phyloP scores from a whole-genome alignment of 2,329 filamentous ascomycete species.

The Colletotrichum phormii region DNA sequence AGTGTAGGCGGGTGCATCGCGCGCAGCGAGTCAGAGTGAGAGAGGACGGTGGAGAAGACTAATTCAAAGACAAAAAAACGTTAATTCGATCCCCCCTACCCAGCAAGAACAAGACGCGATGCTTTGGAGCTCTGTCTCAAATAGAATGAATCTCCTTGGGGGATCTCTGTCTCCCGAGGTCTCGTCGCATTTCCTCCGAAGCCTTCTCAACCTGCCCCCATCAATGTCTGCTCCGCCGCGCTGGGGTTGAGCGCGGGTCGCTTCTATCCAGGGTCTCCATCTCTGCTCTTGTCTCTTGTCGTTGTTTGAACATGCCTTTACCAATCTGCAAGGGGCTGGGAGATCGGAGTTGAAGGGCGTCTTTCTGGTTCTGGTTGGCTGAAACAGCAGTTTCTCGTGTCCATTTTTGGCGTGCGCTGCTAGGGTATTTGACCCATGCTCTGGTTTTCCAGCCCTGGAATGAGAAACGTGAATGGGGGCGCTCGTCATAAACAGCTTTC shows the following conservation, averaged over 20 bases:
- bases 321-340: slow-evolving; percentile 33
- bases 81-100: slow-evolving; percentile 11
- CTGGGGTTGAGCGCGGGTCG: slow-evolving; percentile 15
- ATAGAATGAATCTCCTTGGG: slow-evolving; percentile 27
- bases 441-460: slow-evolving; percentile 20
- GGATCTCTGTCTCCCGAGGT: slow-evolving; percentile 19
- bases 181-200: slow-evolving; percentile 26
- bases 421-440: slow-evolving; percentile 29
- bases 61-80: slow-evolving; percentile 29
- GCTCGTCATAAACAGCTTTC: slow-evolving; percentile 27
- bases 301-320: slow-evolving; percentile 12
- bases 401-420: slow-evolving; percentile 36
- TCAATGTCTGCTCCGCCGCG: background rate
- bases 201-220: background rate
- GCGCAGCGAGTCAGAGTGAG: slow-evolving; percentile 25
- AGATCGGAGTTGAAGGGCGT: slow-evolving; percentile 35
- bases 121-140: slow-evolving; percentile 21
- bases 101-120: slow-evolving; percentile 20
- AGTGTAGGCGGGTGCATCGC: slow-evolving; percentile 1
- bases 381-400: slow-evolving; percentile 39
- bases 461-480: slow-evolving; percentile 11
- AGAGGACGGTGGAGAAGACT: slow-evolving; percentile 16
- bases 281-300: slow-evolving; percentile 3
- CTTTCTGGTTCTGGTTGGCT: slow-evolving; percentile 35
- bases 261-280: slow-evolving; percentile 23